Percentiles rank a stretch among this genome's conserved stretches.
These are phyloP conservation scores for Thelephora ganbajun DNA, from an alignment of 768 basidiomycete genomes.

Conservation along the genomic window DNA sequence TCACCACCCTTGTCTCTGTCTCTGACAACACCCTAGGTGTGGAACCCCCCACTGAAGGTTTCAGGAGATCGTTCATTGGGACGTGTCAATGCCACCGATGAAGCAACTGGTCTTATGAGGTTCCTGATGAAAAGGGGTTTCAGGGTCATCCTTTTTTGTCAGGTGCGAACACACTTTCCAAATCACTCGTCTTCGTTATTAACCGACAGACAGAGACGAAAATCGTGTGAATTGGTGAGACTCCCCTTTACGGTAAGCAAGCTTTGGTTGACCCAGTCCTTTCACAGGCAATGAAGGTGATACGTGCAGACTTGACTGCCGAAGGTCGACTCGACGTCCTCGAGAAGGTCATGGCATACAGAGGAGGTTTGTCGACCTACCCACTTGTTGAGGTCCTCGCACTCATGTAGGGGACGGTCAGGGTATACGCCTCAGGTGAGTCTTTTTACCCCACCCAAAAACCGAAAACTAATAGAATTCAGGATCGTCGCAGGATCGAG, in stretches of 20 bases:
- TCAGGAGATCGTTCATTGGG: constrained; percentile 38
- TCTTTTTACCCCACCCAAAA: no score
- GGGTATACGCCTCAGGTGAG: constrained; percentile 62
- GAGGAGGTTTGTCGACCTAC: constrained; percentile 44
- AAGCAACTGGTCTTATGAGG: constrained; percentile 61
- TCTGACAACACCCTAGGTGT: constrained; percentile 15
- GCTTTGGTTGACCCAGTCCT: background rate
- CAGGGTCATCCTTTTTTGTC: constrained; percentile 81
- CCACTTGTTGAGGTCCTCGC: background rate
- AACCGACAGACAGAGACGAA: constrained; percentile 41
- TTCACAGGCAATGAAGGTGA: constrained; percentile 60
- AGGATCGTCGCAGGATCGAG: constrained; percentile 80
- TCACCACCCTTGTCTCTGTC: background rate
- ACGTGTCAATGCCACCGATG: constrained; percentile 40
- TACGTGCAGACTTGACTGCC: constrained; percentile 54
- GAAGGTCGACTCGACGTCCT: constrained; percentile 70
- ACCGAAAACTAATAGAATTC: background rate
- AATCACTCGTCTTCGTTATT: background rate
- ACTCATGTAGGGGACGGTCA: constrained; percentile 12
- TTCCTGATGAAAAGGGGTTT: constrained; percentile 75
- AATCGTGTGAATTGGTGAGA: constrained; percentile 66
- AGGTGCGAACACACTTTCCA: constrained; percentile 26
- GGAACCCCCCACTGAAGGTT: constrained; percentile 56
- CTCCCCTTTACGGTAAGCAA: background rate
- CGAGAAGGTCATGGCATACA: constrained; percentile 64